Evolutionary conservation across 1,139 yeast genomes (phyloP), one percentile per base, ranked within the genome.

Genomic region (Zhuliangozyma parablackwelliae): DNA sequence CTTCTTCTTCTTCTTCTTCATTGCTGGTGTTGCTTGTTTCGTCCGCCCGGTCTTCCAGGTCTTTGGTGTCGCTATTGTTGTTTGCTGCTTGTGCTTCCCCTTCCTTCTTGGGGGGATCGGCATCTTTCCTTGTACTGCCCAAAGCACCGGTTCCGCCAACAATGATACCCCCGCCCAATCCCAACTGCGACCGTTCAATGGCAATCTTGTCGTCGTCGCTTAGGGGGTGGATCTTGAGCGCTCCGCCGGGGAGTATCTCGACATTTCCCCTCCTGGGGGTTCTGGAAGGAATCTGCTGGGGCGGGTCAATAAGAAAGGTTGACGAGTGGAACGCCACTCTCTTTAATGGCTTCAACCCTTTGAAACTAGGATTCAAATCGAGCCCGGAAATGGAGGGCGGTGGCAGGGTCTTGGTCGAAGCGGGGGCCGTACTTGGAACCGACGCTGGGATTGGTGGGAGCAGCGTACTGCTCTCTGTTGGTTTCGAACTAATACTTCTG

Each of bases 201-300:
- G 87, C 47, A 37, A 37, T 3, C 28, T 10, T 40, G 44, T 80
- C 86, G 41, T 1, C 65, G 61, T 44, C 69, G 72, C 41, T 59
- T 61, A 24, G 63, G 52, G 9, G 75, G 61, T 21, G 83, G 82
- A 1, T 92, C 92, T 39, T 78, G 69, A 1, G 84, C 75, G 26
- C 84, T 63, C 44, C 81, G 62, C 21, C 85, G 78, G 1, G 85
- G 80, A 1, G 79, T 79, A 88, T 78, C 28, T 83, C 56, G 7
- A 89, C 90, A 51, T 86, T 82, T 3, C 97, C 97, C 46, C 74
- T 74, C 46, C 76, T 74, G 2, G 97, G 97, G 42, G 82, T 74
- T 48, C 96, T 67, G 1, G 95, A 84, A 1, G 97, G 97, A 42
- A 90, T 85, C 57, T 89, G 97, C 54, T 90, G 97, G 29, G 96